These are phyloP conservation scores for Ramalina peruviana DNA, from an alignment of 495 filamentous ascomycete genomes.

Conservation along the genomic window DNA sequence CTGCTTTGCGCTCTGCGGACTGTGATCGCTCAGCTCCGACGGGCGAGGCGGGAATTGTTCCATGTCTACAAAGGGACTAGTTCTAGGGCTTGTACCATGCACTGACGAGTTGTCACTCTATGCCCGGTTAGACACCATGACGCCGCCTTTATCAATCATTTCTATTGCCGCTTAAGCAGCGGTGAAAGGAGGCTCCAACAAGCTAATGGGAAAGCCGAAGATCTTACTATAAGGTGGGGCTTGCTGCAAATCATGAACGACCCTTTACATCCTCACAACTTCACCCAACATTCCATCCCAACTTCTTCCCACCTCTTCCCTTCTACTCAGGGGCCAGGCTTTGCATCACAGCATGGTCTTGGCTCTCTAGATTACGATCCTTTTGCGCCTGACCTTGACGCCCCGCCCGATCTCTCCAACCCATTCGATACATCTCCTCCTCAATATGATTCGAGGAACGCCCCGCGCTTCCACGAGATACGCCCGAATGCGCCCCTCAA, in stretches of 20 bases:
- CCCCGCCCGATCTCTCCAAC: slow-evolving; percentile 21
- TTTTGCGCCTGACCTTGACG: slow-evolving; percentile 20
- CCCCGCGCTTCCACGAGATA: slow-evolving; percentile 17
- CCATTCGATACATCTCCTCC: slow-evolving; percentile 23
- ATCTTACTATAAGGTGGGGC: background rate
- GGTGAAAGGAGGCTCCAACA: background rate
- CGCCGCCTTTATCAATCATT: background rate
- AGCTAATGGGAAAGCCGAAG: background rate
- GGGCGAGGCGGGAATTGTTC: too few relatives aligned
- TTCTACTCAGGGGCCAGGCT: slow-evolving; percentile 7
- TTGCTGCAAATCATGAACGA: slow-evolving; percentile 6
- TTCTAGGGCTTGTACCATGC: too few relatives aligned
- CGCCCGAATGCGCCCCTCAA: slow-evolving; percentile 14
- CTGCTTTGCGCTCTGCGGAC: too few relatives aligned
- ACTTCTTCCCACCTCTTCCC: slow-evolving; percentile 9
- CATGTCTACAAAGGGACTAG: too few relatives aligned
- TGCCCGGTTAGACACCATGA: background rate
- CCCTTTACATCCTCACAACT: slow-evolving; percentile 13
- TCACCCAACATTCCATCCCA: slow-evolving; percentile 5
- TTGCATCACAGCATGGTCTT: slow-evolving; percentile 27
- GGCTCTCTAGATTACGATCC: slow-evolving; percentile 26
- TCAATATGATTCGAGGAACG: background rate
- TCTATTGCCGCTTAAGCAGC: background rate
- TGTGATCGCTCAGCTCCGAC: too few relatives aligned
- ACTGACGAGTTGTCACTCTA: too few relatives aligned